Evolutionary conservation across 208 protist species (phyloP).

Genomic region (Leishmania turanica): DNA sequence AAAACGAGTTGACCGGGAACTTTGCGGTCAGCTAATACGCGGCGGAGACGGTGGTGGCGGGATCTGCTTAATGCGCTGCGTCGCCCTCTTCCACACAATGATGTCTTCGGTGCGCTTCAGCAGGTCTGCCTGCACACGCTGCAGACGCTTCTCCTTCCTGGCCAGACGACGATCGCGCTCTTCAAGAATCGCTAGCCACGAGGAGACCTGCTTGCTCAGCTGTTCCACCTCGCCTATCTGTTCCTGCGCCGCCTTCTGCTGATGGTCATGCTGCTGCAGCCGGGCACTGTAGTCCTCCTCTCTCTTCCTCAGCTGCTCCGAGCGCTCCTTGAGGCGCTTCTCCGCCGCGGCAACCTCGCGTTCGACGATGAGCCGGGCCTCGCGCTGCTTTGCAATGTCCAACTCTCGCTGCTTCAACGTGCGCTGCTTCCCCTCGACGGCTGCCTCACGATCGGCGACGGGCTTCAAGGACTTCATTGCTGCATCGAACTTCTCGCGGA

Average conservation of each 20-base stretch:
- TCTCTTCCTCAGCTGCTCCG: conserved; percentile 27
- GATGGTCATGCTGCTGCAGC: conserved; percentile 48
- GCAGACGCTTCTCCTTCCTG: conserved; percentile 68
- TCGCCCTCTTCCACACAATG: conserved; percentile 40
- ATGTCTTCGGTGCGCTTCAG: conserved; percentile 62
- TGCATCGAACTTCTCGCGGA: conserved; percentile 41
- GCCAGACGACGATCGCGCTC: conserved; percentile 58
- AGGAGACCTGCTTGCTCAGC: conserved; percentile 62
- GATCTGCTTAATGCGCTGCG: conserved; percentile 35
- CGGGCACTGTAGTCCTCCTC: conserved; percentile 46
- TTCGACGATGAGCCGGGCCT: conserved; percentile 37
- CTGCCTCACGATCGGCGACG: conserved; percentile 55
- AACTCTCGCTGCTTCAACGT: conserved; percentile 45
- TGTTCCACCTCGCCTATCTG: conserved; percentile 67
- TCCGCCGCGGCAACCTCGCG: conserved; percentile 45
- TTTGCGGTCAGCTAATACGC: conserved; percentile 12
- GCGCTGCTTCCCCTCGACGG: conserved; percentile 47
- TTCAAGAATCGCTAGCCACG: conserved; percentile 77
- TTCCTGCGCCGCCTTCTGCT: conserved; percentile 58
- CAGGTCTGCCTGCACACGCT: conserved; percentile 61
- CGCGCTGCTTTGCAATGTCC: conserved; percentile 54
- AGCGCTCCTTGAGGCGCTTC: conserved; percentile 35
- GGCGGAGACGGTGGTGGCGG: conserved; percentile 36
- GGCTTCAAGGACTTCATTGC: conserved; percentile 29
- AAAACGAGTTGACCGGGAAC: background rate